Evolutionary conservation across 176 grass and related monocot genomes (phyloP).

Genomic region (Oryza nivara): DNA sequence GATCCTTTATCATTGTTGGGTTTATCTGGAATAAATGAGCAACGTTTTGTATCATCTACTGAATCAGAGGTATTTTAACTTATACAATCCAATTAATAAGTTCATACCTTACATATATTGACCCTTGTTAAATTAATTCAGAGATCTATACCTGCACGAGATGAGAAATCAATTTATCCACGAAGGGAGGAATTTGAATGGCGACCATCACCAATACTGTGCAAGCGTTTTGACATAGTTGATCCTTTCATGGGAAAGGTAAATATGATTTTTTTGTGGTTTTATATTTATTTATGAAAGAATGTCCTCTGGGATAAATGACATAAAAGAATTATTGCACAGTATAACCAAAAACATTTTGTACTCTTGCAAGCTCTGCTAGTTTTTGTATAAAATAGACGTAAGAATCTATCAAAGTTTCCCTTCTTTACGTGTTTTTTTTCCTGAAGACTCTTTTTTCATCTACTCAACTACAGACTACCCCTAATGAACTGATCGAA

Average conservation of each 20-base stretch:
- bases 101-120: conserved; percentile 23
- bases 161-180: conserved; percentile 63
- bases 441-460: neutral
- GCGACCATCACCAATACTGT: conserved; percentile 83
- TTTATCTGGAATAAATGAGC: conserved; percentile 57
- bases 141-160: conserved; percentile 39
- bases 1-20: conserved; percentile 46
- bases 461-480: neutral
- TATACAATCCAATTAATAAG: conserved; percentile 15
- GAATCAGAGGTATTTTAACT: conserved; percentile 58
- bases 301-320: neutral
- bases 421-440: neutral
- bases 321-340: conserved; percentile 3
- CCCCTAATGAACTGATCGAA: neutral
- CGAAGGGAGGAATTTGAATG: conserved; percentile 82
- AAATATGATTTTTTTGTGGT: conserved; percentile 29
- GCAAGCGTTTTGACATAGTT: conserved; percentile 92
- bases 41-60: conserved; percentile 72
- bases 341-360: conserved; percentile 14
- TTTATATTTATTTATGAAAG: conserved; percentile 4
- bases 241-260: conserved; percentile 99
- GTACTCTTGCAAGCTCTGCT: neutral
- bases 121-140: conserved; percentile 47
- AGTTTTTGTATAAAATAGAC: conserved; percentile 21
- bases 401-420: neutral